Percentiles rank a stretch among this genome's conserved stretches.
phyloP scores from a whole-genome alignment of 495 filamentous ascomycete species.

The Trichoderma parareesei region DNA sequence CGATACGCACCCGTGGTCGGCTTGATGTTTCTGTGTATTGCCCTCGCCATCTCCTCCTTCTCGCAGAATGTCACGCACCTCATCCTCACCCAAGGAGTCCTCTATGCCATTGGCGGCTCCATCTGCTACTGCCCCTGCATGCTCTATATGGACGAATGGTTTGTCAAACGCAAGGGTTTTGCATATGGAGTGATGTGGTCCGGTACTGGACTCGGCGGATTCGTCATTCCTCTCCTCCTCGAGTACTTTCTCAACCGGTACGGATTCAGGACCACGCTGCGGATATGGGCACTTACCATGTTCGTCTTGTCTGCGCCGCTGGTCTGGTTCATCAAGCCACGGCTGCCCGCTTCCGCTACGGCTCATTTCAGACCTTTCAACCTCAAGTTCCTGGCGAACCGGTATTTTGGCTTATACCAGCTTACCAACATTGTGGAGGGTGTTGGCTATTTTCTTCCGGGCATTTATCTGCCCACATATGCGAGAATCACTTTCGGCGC shows the following conservation, averaged over 20 bases:
- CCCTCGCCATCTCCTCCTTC: constrained; percentile 39
- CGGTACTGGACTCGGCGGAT: constrained; percentile 31
- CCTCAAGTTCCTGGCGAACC: constrained; percentile 37
- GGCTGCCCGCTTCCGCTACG: constrained; percentile 39
- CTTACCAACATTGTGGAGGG: constrained; percentile 50
- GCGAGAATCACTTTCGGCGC: constrained; percentile 39
- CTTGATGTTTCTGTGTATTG: constrained; percentile 28
- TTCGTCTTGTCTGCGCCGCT: constrained; percentile 44
- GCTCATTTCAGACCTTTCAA: constrained; percentile 27
- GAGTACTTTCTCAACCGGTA: constrained; percentile 41
- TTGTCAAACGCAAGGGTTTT: constrained; percentile 40
- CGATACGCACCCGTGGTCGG: constrained; percentile 31
- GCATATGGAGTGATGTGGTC: constrained; percentile 50
- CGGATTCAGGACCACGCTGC: constrained; percentile 47
- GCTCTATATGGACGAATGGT: constrained; percentile 51
- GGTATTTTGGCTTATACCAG: constrained; percentile 44
- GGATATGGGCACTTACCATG: constrained; percentile 39
- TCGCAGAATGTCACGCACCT: constrained; percentile 35
- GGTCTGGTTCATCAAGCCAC: constrained; percentile 50
- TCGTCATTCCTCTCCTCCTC: constrained; percentile 41
- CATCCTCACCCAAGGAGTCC: constrained; percentile 46
- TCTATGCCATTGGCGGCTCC: constrained; percentile 43
- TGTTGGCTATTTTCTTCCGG: constrained; percentile 59
- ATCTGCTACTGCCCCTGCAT: constrained; percentile 42
- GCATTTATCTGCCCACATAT: constrained; percentile 58